Conservation (phyloP, 768 basidiomycete species). For the Pleurotus platypus region DNA sequence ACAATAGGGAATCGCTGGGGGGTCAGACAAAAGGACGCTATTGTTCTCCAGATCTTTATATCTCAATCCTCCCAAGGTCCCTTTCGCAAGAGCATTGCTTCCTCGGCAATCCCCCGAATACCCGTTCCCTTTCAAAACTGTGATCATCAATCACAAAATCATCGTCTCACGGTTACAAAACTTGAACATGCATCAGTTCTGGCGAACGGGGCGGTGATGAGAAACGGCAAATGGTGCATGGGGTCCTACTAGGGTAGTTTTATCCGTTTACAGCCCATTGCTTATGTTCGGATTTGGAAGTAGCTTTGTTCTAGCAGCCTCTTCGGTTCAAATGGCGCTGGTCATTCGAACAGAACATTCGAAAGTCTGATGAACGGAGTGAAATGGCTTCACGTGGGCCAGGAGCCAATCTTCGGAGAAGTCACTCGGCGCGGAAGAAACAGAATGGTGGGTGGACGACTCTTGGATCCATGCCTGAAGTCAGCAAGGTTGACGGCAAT, state of each 20-base stretch:
- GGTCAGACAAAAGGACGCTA: conserved; percentile 10
- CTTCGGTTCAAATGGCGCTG: background rate
- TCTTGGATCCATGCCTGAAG: background rate
- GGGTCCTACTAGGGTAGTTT: background rate
- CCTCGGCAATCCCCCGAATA: conserved; percentile 11
- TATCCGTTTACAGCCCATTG: background rate
- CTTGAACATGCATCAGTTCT: background rate
- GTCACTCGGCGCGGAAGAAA: background rate
- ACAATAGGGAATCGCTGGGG: conserved; percentile 13
- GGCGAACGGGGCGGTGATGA: background rate
- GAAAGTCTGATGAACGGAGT: background rate
- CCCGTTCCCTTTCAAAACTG: background rate
- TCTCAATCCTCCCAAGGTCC: background rate
- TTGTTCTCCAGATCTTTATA: conserved; percentile 16
- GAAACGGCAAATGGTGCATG: background rate
- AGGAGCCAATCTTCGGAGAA: background rate
- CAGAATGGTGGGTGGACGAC: background rate
- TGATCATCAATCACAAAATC: background rate
- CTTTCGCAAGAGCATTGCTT: conserved; percentile 1
- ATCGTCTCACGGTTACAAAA: background rate
- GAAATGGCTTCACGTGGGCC: background rate
- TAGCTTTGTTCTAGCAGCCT: background rate
- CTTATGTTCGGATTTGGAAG: background rate
- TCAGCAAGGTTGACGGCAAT: background rate
- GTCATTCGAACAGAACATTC: background rate